A percentile compares a stretch with the other conserved stretches of the same genome.
These are phyloP conservation scores for Eucalyptus curtisii DNA, from an alignment of 345 rosid species.

Conservation along the genomic window DNA sequence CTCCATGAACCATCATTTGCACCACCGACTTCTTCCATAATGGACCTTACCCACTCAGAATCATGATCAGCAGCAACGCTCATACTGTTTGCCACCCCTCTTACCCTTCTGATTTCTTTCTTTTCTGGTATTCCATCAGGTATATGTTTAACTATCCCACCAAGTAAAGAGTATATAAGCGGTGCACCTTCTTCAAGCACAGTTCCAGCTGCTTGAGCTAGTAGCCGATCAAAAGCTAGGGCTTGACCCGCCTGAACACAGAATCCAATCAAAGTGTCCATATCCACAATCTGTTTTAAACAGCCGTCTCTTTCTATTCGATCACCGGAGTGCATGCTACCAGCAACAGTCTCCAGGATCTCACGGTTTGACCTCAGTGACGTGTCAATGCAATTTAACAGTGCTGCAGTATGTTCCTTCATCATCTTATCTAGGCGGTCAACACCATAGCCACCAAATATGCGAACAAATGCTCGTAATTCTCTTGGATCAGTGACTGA, in stretches of 20 bases:
- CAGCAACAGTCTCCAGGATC: slow-evolving; percentile 75
- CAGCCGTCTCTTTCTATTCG: slow-evolving; percentile 74
- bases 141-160: slow-evolving; percentile 68
- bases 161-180: slow-evolving; percentile 66
- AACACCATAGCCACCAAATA: slow-evolving; percentile 95
- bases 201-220: slow-evolving; percentile 87
- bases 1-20: slow-evolving; percentile 94
- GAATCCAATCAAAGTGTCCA: slow-evolving; percentile 89
- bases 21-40: slow-evolving; percentile 86
- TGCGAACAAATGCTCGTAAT: slow-evolving; percentile 71
- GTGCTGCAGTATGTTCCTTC: slow-evolving; percentile 93
- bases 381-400: slow-evolving; percentile 90
- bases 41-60: slow-evolving; percentile 91
- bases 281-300: slow-evolving; percentile 77
- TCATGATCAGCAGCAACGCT: slow-evolving; percentile 66
- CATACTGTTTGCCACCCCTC: slow-evolving; percentile 59
- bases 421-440: slow-evolving; percentile 87
- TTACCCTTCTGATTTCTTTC: slow-evolving; percentile 77
- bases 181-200: slow-evolving; percentile 89
- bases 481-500: slow-evolving; percentile 88
- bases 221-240: slow-evolving; percentile 80
- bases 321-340: slow-evolving; percentile 94
- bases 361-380: slow-evolving; percentile 84
- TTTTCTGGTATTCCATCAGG: slow-evolving; percentile 84
- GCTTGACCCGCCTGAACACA: slow-evolving; percentile 98